Evolutionary conservation across 352 stramenopile species (phyloP), one percentile per base, ranked within the genome.

Genomic region (Phytophthora sojae): DNA sequence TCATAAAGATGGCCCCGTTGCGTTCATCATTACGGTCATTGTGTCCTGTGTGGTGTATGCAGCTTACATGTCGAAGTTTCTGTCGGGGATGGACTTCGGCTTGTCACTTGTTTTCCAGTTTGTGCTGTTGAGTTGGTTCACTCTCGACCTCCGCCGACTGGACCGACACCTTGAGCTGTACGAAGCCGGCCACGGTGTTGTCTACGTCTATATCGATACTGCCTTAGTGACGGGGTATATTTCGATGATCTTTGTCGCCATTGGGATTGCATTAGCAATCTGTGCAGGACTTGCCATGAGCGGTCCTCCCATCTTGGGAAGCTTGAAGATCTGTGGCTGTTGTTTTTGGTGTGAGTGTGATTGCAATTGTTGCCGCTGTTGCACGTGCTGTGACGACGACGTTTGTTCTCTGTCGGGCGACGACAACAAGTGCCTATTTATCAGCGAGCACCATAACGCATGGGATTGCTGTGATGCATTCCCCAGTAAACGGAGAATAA

Each of bases 131-230:
- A 9, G 12, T n/a, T 56, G 49, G 49, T 35, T 56, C 35, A 25
- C 21, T 17, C 49, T 56, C n/a, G 32, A 60, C n/a, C n/a, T 60
- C 11, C 30, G 54, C 11, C 29, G 54, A 35, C 8, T 60, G 32
- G 54, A 60, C 5, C 54, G 25, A 50, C 17, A n/a, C 30, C 42
- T 50, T 23, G 32, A 5, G 8, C 12, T 49, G 17, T 1, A 6
- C 12, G 54, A 60, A 49, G 54, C 32, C 21, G 35, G 30, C 25
- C 30, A 32, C n/a, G 54, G 54, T 8, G 32, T 60, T 19, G 35
- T 50, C n/a, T 60, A 60, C n/a, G 12, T 60, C 19, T 60, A 60
- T 30, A 30, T 60, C 7, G 53, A 49, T 29, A 32, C 53, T 49
- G 53, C 45, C 21, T 12, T 60, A 60, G 30, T 21, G 12, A 32